Conservation (phyloP, 2,329 filamentous ascomycete species). For the Penicillium sp. region DNA sequence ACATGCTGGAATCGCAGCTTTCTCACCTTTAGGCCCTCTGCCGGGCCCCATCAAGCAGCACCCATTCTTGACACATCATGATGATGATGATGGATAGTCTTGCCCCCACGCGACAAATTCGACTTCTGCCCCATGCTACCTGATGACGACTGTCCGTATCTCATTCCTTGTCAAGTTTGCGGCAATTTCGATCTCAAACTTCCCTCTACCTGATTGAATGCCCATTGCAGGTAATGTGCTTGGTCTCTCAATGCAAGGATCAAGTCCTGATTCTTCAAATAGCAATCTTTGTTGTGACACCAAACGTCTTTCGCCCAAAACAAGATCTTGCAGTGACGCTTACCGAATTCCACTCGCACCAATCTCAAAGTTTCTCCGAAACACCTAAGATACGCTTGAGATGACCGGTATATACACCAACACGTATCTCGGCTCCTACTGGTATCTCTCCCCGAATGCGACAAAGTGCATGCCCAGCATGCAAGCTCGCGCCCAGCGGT, state of each 20-base stretch:
- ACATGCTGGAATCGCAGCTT: background rate
- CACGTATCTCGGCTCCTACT: background rate
- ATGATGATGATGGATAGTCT: background rate
- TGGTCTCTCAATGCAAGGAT: background rate
- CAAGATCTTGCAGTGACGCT: background rate
- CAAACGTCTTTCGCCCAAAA: background rate
- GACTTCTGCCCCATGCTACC: background rate
- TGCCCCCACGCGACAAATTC: constrained; percentile 1
- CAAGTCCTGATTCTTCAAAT: background rate
- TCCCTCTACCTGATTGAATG: background rate
- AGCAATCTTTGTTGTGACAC: no score
- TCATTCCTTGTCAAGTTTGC: background rate
- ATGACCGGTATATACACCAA: background rate
- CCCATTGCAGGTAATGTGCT: background rate
- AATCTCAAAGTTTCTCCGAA: background rate
- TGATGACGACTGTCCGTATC: background rate
- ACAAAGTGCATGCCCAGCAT: background rate
- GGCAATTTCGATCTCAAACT: background rate
- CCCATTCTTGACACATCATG: background rate
- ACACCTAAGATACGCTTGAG: background rate
- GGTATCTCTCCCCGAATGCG: constrained; percentile 1
- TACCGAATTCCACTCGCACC: background rate
- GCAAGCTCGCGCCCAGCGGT: background rate
- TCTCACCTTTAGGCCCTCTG: background rate
- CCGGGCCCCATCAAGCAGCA: background rate